These are phyloP conservation scores for Lodderomyces metapsilosis DNA, from an alignment of 1,139 yeast species.

Conservation along the genomic window DNA sequence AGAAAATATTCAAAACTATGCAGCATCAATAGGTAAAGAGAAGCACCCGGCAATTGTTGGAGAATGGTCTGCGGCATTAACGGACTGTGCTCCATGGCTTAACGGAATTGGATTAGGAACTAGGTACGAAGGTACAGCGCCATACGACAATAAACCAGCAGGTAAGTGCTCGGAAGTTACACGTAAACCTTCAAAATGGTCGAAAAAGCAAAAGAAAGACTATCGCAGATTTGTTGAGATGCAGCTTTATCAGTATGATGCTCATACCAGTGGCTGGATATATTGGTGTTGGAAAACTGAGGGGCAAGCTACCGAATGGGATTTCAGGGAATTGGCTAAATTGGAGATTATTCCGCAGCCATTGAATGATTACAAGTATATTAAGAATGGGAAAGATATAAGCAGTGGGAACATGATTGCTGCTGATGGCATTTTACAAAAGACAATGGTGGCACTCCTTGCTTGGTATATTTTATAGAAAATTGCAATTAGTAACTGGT, in stretches of 20 bases:
- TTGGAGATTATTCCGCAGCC: constrained; percentile 62
- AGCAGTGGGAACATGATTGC: constrained; percentile 6
- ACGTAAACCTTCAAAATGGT: constrained; percentile 35
- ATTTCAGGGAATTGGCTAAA: constrained; percentile 49
- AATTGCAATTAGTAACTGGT: background rate
- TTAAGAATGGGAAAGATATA: constrained; percentile 37
- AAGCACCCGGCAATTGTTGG: constrained; percentile 57
- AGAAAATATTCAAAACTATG: constrained; percentile 34
- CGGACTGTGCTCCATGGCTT: constrained; percentile 67
- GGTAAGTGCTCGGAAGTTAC: constrained; percentile 30
- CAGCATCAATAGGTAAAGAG: constrained; percentile 34
- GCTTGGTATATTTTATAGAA: constrained; percentile 1
- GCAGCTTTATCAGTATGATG: constrained; percentile 24
- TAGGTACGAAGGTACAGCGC: constrained; percentile 50
- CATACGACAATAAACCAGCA: constrained; percentile 37
- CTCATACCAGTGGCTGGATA: constrained; percentile 55
- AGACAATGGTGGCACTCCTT: background rate
- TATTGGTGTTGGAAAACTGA: constrained; percentile 74
- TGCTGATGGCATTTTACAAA: background rate
- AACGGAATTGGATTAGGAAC: constrained; percentile 62
- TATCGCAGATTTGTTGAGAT: constrained; percentile 48
- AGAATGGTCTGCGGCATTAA: constrained; percentile 64
- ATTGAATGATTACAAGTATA: constrained; percentile 43
- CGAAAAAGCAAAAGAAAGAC: constrained; percentile 37
- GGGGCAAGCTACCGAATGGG: constrained; percentile 57